A percentile compares a stretch with the other conserved stretches of the same genome.
These are phyloP conservation scores for Penicillium antarcticum DNA, from an alignment of 495 filamentous ascomycete species.

Conservation along the genomic window DNA sequence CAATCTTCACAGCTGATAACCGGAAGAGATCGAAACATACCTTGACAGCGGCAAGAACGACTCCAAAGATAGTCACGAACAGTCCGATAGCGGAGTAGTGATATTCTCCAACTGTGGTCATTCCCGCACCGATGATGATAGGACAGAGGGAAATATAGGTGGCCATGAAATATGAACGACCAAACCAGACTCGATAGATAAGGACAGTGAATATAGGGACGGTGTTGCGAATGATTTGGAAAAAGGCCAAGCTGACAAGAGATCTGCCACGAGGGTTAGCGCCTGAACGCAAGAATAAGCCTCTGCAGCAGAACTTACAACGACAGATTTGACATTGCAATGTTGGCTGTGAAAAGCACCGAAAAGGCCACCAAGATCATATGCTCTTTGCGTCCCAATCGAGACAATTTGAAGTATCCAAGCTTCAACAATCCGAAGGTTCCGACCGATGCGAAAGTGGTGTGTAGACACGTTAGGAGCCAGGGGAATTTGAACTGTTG, in stretches of 20 bases:
- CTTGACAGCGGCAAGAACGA: constrained; percentile 15
- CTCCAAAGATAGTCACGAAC: constrained; percentile 9
- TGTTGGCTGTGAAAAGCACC: constrained; percentile 15
- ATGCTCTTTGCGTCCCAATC: constrained; percentile 7
- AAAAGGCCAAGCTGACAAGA: constrained; percentile 16
- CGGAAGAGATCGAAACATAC: background rate
- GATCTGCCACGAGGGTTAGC: background rate
- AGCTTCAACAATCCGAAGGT: constrained; percentile 12
- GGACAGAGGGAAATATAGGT: constrained; percentile 14
- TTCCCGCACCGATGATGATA: constrained; percentile 14
- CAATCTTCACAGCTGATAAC: too few relatives aligned
- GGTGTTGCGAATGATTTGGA: constrained; percentile 18
- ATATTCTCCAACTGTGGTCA: constrained; percentile 16
- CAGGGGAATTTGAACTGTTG: constrained; percentile 15
- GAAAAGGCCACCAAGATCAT: constrained; percentile 14
- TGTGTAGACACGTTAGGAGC: constrained; percentile 15
- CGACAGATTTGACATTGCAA: constrained; percentile 18
- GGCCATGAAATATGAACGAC: constrained; percentile 5
- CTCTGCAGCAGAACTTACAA: constrained; percentile 1
- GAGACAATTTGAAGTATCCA: constrained; percentile 13
- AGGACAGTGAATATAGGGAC: constrained; percentile 16
- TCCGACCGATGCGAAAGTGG: constrained; percentile 9
- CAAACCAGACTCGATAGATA: constrained; percentile 16
- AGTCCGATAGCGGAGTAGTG: constrained; percentile 10
- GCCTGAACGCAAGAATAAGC: background rate